phyloP scores from a whole-genome alignment of 768 basidiomycete species.

The Sarcodon aspratus region DNA sequence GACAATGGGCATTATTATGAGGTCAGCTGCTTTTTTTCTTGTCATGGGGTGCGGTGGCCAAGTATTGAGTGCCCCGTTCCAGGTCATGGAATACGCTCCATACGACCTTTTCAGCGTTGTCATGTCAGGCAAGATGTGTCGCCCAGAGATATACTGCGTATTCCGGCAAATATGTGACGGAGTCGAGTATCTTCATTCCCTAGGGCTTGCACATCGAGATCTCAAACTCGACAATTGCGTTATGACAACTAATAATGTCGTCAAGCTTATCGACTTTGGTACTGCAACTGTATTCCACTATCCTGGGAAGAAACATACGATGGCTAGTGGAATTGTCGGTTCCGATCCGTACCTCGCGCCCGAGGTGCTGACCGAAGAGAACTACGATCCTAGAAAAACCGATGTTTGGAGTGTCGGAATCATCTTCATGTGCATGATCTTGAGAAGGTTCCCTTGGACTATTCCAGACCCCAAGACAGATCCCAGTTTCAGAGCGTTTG shows the following conservation, averaged over 20 bases:
- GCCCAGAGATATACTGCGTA: conserved; percentile 97
- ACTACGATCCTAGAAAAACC: conserved; percentile 93
- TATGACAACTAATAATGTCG: conserved; percentile 89
- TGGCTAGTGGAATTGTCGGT: conserved; percentile 86
- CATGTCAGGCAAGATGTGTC: conserved; percentile 98
- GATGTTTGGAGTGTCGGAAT: conserved; percentile 98
- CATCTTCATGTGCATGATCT: conserved; percentile 98
- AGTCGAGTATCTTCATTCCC: conserved; percentile 93
- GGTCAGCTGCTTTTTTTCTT: conserved; percentile 34
- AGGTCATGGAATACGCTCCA: conserved; percentile 99
- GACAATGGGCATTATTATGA: conserved; percentile 99
- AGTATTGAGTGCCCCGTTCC: background rate
- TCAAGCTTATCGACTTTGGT: conserved; percentile 99
- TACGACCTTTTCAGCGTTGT: conserved; percentile 98
- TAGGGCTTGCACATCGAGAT: conserved; percentile 97
- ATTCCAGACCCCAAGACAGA: conserved; percentile 93
- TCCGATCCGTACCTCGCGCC: conserved; percentile 98
- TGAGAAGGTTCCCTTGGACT: conserved; percentile 98
- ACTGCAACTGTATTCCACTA: conserved; percentile 99
- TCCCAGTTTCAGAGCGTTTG: conserved; percentile 83
- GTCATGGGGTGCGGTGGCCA: background rate
- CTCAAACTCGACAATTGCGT: conserved; percentile 99
- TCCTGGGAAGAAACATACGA: conserved; percentile 74
- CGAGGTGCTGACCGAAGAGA: conserved; percentile 72
- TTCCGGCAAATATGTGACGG: conserved; percentile 98